phyloP scores from a whole-genome alignment of 148 eudicot species.

The Pouteria glomerata region DNA sequence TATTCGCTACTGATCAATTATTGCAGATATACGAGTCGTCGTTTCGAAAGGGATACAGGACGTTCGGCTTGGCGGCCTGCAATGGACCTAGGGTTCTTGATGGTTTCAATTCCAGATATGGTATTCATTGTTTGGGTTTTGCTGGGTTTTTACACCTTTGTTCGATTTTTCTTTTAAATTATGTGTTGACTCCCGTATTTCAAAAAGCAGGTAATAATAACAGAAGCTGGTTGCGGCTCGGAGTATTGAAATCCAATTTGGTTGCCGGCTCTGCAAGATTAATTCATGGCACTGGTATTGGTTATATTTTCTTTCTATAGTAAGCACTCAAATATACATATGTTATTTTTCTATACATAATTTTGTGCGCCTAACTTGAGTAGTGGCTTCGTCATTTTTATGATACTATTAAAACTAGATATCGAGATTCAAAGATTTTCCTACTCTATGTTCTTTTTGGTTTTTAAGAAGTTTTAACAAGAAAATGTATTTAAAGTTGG shows the following conservation, averaged over 20 bases:
- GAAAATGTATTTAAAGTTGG: background rate
- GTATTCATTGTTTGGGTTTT: constrained; percentile 17
- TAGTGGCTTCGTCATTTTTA: background rate
- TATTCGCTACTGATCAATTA: background rate
- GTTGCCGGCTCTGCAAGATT: constrained; percentile 39
- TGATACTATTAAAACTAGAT: background rate
- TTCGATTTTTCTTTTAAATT: background rate
- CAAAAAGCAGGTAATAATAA: constrained; percentile 22
- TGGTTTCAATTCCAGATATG: constrained; percentile 20
- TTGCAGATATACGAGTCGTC: constrained; percentile 35
- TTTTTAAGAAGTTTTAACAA: no score
- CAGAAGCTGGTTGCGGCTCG: constrained; percentile 30
- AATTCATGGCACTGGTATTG: constrained; percentile 76
- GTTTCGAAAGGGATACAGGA: constrained; percentile 27
- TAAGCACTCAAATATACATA: no score
- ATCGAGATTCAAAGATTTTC: background rate
- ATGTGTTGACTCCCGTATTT: background rate
- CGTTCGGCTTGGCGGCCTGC: constrained; percentile 26
- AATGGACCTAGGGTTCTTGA: constrained; percentile 23
- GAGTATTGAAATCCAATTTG: constrained; percentile 24
- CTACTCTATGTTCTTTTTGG: no score
- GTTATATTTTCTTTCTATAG: background rate
- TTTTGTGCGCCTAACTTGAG: background rate
- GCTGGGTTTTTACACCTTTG: no score
- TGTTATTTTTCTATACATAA: background rate